Base-by-base conservation (phyloP, 805 yeast genomes). In the Kurtzmaniella fragi region DNA sequence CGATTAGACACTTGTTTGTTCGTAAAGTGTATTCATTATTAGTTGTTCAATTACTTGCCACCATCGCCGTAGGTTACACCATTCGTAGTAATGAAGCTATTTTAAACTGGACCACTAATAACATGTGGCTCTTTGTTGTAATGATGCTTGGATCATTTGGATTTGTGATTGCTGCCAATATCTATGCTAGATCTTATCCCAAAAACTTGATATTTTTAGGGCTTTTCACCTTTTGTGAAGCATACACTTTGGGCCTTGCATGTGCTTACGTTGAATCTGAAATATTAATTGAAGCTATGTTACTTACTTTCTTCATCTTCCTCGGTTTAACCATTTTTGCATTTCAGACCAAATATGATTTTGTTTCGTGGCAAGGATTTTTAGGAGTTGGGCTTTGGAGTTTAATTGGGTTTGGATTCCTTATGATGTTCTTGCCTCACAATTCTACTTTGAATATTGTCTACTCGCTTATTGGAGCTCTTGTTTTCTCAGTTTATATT, bases 251-350 rank as follows among this genome's bases (percentile, higher is more conserved):
- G 16, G 93, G 95, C 2, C 63, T 83, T 30, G 73, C 77, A 2
- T 77, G 89, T 30, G 65, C 87, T 9, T 54, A 78, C 30, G 77
- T 76, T 40, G 85, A 85, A 44, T 67, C 85, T 2, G 70, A 68
- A 8, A 69, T 82, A 8, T 80, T 89, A 1, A 54, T 86, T 16
- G 81, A 84, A 52, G 95, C 95, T 0, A 64, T 85, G 17, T 55
- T 78, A 32, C 71, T 88, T 37, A 87, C 96, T 0, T 56, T 75
- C 10, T 59, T 84, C 8, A 74, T 88, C 4, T 87, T 89, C 45
- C 61, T 78, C n/a, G 95, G 93, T 0, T 77, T 88, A 35, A 79
- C 95, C 0, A 31, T 75, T 12, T 82, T 87, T 60, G 90, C 95
- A 4, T 65, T 83, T 60, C 93, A 84, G 60, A 70, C 88, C 6